phyloP scores from a whole-genome alignment of 495 filamentous ascomycete genomes.

The Aspergillus nidulans region DNA sequence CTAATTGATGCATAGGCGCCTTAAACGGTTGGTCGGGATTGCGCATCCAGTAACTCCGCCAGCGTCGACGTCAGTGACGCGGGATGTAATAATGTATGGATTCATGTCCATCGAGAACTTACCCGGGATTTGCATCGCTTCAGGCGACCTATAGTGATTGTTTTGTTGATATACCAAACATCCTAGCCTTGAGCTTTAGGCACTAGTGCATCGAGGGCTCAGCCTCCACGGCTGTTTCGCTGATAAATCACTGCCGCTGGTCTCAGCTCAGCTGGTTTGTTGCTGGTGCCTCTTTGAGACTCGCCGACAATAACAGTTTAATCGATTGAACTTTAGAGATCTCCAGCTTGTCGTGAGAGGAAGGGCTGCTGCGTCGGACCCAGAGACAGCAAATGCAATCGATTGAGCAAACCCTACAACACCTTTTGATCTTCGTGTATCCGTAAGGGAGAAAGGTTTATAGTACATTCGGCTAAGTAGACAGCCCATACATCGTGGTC shows the following conservation, averaged over 20 bases:
- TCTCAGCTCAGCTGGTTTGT: neutral
- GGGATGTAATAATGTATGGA: neutral
- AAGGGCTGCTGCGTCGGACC: neutral
- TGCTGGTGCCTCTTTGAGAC: neutral
- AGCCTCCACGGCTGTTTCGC: neutral
- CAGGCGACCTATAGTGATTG: constrained; percentile 2
- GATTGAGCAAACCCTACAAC: constrained; percentile 9
- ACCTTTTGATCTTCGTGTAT: constrained; percentile 7
- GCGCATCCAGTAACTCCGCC: neutral
- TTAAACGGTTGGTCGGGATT: constrained; percentile 6
- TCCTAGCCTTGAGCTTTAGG: constrained; percentile 11
- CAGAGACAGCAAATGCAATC: neutral
- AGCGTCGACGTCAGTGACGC: neutral
- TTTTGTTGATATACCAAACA: neutral
- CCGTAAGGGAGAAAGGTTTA: neutral
- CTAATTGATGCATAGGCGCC: constrained; percentile 7
- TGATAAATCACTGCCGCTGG: neutral
- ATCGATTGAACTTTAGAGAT: neutral
- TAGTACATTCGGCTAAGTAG: constrained; percentile 6
- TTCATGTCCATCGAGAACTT: neutral
- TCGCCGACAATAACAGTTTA: too few species aligned
- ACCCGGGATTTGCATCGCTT: constrained; percentile 5
- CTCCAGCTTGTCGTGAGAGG: neutral
- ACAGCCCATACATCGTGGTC: neutral
- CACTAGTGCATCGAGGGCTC: constrained; percentile 8